phyloP scores from a whole-genome alignment of 2,329 filamentous ascomycete species.

The Phyllosticta citribraziliensis region DNA sequence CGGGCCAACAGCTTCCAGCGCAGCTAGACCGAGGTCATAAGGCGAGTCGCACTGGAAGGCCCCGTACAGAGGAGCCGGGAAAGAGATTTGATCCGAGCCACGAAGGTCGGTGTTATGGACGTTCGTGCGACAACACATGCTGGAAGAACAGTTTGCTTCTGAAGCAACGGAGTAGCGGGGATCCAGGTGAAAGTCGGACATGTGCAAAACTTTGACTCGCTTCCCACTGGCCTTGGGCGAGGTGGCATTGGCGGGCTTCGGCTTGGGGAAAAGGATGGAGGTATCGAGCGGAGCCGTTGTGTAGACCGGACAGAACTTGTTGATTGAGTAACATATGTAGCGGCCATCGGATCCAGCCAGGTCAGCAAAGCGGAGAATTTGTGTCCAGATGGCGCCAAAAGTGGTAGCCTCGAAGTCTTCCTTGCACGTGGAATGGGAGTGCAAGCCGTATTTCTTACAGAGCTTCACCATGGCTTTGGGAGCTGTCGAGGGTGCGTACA shows the following conservation, averaged over 20 bases:
- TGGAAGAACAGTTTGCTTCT: conserved; percentile 44
- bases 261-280: conserved; percentile 39
- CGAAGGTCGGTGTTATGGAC: conserved; percentile 25
- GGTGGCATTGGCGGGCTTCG: conserved; percentile 38
- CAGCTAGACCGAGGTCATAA: conserved; percentile 47
- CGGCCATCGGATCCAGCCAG: conserved; percentile 44
- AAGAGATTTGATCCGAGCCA: conserved; percentile 24
- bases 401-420: conserved; percentile 37
- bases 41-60: conserved; percentile 49
- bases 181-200: conserved; percentile 49
- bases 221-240: conserved; percentile 42
- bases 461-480: conserved; percentile 43
- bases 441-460: conserved; percentile 40
- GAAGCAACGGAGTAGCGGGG: conserved; percentile 43
- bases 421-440: conserved; percentile 39
- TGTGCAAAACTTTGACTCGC: conserved; percentile 45
- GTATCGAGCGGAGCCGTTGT: conserved; percentile 36
- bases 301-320: conserved; percentile 39
- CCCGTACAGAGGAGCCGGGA: conserved; percentile 46
- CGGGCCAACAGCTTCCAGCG: conserved; percentile 45
- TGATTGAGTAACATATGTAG: conserved; percentile 46
- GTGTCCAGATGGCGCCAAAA: conserved; percentile 49
- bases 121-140: conserved; percentile 43
- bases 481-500: conserved; percentile 38
- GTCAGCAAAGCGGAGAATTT: conserved; percentile 45